Evolutionary conservation across 805 yeast genomes (phyloP), one percentile per base, ranked within the genome.

Genomic region (Jamesozyma piceae): DNA sequence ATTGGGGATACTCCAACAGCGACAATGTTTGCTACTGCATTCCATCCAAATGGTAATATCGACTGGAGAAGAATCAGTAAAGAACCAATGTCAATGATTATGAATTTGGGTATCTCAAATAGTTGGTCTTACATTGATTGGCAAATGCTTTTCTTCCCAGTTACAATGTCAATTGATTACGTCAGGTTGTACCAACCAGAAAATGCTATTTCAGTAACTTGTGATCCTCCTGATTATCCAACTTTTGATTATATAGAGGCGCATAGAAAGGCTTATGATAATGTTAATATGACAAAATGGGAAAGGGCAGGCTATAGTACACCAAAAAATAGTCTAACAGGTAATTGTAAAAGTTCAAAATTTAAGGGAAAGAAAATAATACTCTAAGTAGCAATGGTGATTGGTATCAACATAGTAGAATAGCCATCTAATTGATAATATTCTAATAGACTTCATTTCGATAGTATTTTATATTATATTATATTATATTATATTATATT

Each of bases 51-150:
- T 61, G 97, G 98, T 51, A 90, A 90, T 62, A 67, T 90, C 50
- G 92, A 77, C 33, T 78, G 82, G 82, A 78, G 97, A 63, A 64
- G 75, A 49, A 74, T 90, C 24, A 72, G 92, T 19, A 81, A 82
- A 60, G 98, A 90, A 59, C 97, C 97, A 49, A 88, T 90, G 97
- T 74, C 95, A 2, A 73, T 90, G 47, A 66, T 90, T 49, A 57
- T 90, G 71, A 90, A 90, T 62, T 65, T 90, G 66, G 98, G 95
- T 71, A 67, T 90, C 41, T 89, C 97, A 14, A 82, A 80, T 55
- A 82, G 78, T 46, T 90, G 97, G 97, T 85, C 92, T 5, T 86
- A 84, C 62, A 90, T 90, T 48, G 90, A 88, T 65, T 90, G 96
- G 96, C 77, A 78, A 36, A 68, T 78, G 4, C 68, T 88, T 45